Evolutionary conservation across 345 rosid genomes (phyloP).

Genomic region (Punica granatum): DNA sequence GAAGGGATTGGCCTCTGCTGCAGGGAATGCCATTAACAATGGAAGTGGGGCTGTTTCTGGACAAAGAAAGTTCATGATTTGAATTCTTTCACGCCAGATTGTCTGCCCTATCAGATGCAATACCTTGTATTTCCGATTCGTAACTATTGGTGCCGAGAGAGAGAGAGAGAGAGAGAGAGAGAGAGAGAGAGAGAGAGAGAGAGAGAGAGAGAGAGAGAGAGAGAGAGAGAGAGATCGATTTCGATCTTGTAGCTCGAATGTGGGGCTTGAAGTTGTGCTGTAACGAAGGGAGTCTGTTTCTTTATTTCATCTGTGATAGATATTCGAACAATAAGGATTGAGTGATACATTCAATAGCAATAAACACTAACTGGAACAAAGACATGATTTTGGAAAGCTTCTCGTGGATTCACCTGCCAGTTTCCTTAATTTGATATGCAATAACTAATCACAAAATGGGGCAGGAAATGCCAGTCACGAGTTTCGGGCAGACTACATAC

Average conservation of each 20-base stretch:
- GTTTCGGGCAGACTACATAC: not conserved
- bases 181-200: no score
- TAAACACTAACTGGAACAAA: not conserved
- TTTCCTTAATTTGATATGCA: not conserved
- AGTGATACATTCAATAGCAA: no score
- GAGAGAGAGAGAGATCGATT: no score
- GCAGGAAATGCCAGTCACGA: not conserved
- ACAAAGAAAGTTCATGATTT: conserved; percentile 1
- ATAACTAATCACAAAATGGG: not conserved
- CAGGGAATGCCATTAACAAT: conserved; percentile 45
- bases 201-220: no score
- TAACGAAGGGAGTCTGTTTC: not conserved
- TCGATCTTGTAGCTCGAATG: no score
- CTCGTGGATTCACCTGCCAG: not conserved
- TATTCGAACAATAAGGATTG: not conserved
- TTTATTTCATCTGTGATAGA: not conserved
- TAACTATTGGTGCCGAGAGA: no score
- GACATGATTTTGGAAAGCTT: not conserved
- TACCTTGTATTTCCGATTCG: not conserved
- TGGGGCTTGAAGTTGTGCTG: no score
- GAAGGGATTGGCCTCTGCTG: conserved; percentile 47
- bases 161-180: no score
- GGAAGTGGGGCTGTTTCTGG: conserved; percentile 8
- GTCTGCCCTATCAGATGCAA: not conserved
- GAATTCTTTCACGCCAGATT: not conserved